Conservation (phyloP, 2,329 filamentous ascomycete genomes). For the Ophiostoma fasciatum region DNA sequence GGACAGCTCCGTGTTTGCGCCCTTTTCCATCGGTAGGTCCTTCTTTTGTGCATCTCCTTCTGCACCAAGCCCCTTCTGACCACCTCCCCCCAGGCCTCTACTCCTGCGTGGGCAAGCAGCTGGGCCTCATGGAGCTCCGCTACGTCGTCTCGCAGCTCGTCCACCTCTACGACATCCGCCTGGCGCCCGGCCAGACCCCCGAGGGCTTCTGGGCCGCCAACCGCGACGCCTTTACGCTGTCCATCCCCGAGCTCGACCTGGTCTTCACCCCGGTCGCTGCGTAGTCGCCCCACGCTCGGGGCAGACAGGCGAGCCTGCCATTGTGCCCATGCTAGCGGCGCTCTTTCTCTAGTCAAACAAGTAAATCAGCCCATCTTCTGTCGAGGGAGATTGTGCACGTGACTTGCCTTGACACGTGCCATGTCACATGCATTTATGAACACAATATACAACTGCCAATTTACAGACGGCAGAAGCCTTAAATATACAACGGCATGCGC, state of each 20-base stretch:
- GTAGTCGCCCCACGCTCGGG: too few relatives aligned
- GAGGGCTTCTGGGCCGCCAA: constrained; percentile 4
- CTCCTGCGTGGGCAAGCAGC: constrained; percentile 22
- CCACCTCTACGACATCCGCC: constrained; percentile 9
- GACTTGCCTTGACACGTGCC: too few relatives aligned
- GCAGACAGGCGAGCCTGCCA: too few relatives aligned
- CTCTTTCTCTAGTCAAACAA: too few relatives aligned
- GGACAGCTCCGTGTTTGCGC: constrained; percentile 13
- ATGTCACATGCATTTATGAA: too few relatives aligned
- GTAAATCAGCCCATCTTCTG: too few relatives aligned
- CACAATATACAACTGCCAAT: too few relatives aligned
- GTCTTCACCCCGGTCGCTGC: not conserved
- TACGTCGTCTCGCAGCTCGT: constrained; percentile 10
- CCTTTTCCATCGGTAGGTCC: constrained; percentile 16
- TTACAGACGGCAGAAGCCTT: too few relatives aligned
- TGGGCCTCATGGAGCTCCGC: constrained; percentile 21
- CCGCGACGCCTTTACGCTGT: constrained; percentile 4
- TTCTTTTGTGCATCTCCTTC: not conserved
- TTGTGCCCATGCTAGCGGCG: too few relatives aligned
- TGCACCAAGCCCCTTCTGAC: not conserved
- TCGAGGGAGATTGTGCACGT: too few relatives aligned
- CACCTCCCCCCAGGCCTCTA: constrained; percentile 15
- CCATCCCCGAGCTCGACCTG: not conserved
- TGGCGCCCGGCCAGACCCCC: constrained; percentile 10
- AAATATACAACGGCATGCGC: too few relatives aligned